These are phyloP conservation scores for Taphrina deformans DNA, from an alignment of 1,139 yeast species.

Conservation along the genomic window DNA sequence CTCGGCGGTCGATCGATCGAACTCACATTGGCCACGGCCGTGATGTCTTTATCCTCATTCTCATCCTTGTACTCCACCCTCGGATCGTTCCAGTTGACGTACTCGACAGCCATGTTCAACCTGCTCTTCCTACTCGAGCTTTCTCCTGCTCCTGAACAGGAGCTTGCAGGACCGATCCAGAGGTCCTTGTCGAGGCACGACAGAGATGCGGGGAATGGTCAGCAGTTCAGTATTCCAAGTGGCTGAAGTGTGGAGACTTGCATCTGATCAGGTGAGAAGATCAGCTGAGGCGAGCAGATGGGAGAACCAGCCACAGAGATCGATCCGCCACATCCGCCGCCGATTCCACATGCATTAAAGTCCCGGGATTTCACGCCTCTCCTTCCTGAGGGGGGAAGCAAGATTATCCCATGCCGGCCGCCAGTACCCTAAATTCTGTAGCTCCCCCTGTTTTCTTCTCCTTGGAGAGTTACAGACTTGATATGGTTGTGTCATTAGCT, in stretches of 20 bases:
- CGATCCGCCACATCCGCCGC: too few relatives aligned
- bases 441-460: too few relatives aligned
- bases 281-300: neutral
- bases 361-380: too few relatives aligned
- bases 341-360: too few relatives aligned
- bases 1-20: neutral
- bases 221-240: neutral
- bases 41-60: slow-evolving; percentile 11
- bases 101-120: slow-evolving; percentile 21
- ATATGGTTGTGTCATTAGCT: too few relatives aligned
- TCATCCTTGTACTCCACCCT: slow-evolving; percentile 19
- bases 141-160: too few relatives aligned
- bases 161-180: neutral
- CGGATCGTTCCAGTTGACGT: slow-evolving; percentile 13
- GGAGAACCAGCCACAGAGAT: too few relatives aligned
- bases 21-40: slow-evolving; percentile 11
- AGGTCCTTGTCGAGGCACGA: neutral
- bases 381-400: too few relatives aligned
- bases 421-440: too few relatives aligned
- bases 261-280: neutral
- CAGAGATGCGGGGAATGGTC: neutral
- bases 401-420: too few relatives aligned
- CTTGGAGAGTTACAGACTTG: too few relatives aligned
- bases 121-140: too few relatives aligned
- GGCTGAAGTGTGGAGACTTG: neutral